A percentile compares a stretch with the other conserved stretches of the same genome.
phyloP scores from a whole-genome alignment of 2,329 filamentous ascomycete species.

The Epichloe scottii region DNA sequence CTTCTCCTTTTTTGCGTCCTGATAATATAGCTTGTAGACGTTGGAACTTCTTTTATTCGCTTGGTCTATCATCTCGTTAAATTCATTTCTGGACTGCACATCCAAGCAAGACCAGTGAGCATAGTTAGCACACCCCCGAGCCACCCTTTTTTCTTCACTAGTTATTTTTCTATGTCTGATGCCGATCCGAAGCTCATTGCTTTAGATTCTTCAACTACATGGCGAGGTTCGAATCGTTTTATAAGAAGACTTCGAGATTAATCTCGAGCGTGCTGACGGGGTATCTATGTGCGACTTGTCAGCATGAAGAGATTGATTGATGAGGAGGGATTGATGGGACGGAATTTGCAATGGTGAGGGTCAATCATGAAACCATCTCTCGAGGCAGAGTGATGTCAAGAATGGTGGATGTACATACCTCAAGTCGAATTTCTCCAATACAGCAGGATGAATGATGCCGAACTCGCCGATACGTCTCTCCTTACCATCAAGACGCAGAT shows the following conservation, averaged over 20 bases:
- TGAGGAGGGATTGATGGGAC: not conserved
- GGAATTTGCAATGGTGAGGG: too few relatives aligned
- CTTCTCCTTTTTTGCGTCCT: not conserved
- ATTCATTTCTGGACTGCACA: conserved; percentile 9
- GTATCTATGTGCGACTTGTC: conserved; percentile 39
- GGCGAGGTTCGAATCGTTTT: conserved; percentile 10
- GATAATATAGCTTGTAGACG: not conserved
- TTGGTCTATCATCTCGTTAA: conserved; percentile 15
- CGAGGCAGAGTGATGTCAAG: too few relatives aligned
- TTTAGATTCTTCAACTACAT: conserved; percentile 1
- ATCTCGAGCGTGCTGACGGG: conserved; percentile 90
- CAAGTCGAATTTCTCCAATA: conserved; percentile 87
- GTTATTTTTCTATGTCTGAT: too few relatives aligned
- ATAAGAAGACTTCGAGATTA: conserved; percentile 89
- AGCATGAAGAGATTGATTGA: not conserved
- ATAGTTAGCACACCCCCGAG: not conserved
- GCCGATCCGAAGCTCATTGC: not conserved
- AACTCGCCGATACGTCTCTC: conserved; percentile 73
- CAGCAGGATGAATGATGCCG: conserved; percentile 84
- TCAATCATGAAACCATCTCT: too few relatives aligned
- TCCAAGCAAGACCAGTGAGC: not conserved
- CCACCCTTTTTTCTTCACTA: too few relatives aligned
- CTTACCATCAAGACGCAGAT: conserved; percentile 62
- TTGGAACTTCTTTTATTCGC: not conserved
- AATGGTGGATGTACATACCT: conserved; percentile 36